Evolutionary conservation across 2,329 filamentous ascomycete genomes (phyloP).

Genomic region (Nannizzia gypsea): DNA sequence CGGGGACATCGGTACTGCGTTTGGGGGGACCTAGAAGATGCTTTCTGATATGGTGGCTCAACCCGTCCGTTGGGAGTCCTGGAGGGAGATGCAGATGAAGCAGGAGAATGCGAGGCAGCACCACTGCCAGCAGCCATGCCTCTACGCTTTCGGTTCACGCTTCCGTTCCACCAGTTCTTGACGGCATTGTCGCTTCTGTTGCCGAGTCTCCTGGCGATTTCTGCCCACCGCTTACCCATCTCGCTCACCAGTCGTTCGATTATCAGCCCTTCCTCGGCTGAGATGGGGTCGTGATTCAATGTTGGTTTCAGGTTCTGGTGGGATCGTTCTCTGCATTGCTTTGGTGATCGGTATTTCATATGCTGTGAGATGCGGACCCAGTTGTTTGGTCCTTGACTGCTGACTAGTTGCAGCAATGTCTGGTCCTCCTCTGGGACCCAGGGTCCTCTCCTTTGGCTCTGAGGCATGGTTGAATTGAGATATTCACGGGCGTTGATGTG

Average conservation of each 20-base stretch:
- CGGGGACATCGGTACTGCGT: background rate
- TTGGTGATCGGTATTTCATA: slow-evolving; percentile 68
- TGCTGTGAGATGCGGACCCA: slow-evolving; percentile 77
- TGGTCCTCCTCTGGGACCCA: slow-evolving; percentile 72
- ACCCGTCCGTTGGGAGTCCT: slow-evolving; percentile 29
- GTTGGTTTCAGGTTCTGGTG: slow-evolving; percentile 81
- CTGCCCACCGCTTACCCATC: slow-evolving; percentile 82
- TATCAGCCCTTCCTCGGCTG: slow-evolving; percentile 53
- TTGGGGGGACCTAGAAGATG: slow-evolving; percentile 5
- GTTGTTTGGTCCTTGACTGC: slow-evolving; percentile 63
- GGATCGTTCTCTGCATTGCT: slow-evolving; percentile 89
- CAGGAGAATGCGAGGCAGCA: slow-evolving; percentile 15
- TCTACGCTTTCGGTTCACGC: slow-evolving; percentile 65
- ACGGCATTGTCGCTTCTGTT: slow-evolving; percentile 89
- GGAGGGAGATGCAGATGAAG: slow-evolving; percentile 17
- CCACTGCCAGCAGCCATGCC: background rate
- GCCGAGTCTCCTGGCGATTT: slow-evolving; percentile 70
- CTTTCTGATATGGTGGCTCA: slow-evolving; percentile 27
- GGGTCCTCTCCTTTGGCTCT: slow-evolving; percentile 59
- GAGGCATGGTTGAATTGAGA: slow-evolving; percentile 26
- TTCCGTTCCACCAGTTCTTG: slow-evolving; percentile 97
- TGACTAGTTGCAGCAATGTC: slow-evolving; percentile 57
- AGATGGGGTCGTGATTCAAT: slow-evolving; percentile 63
- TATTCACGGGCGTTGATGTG: background rate
- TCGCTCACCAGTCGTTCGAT: slow-evolving; percentile 68